Percentiles rank a stretch among this genome's conserved stretches.
Evolutionary conservation across 1,284 basidiomycete species (phyloP).

Genomic region (Anthracocystis walkeri): DNA sequence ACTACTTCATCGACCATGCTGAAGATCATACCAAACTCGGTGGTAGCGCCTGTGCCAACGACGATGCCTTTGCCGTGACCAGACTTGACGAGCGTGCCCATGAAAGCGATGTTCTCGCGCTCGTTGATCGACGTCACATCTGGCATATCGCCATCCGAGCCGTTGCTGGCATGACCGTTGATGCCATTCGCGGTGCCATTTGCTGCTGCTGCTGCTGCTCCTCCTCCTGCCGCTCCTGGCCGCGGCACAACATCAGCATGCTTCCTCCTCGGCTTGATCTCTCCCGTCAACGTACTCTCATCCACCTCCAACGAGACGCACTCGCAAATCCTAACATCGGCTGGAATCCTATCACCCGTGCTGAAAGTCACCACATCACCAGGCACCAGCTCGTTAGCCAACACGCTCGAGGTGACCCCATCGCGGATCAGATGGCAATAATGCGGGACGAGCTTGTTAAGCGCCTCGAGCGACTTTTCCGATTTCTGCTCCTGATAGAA

Average conservation of each 20-base stretch:
- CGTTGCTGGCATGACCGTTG: conserved; percentile 1
- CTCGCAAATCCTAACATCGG: conserved; percentile 85
- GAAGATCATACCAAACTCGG: conserved; percentile 96
- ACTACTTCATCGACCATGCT: conserved; percentile 98
- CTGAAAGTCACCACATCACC: conserved; percentile 90
- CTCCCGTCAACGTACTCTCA: conserved; percentile 93
- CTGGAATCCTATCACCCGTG: conserved; percentile 90
- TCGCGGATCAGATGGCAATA: conserved; percentile 90
- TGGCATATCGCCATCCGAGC: neutral
- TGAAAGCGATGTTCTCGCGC: conserved; percentile 88
- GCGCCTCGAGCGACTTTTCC: conserved; percentile 91
- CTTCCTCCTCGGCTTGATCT: conserved; percentile 86
- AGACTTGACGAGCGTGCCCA: conserved; percentile 95
- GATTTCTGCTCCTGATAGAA: conserved; percentile 95
- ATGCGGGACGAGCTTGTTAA: conserved; percentile 96
- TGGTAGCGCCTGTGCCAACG: conserved; percentile 87
- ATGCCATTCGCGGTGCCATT: conserved; percentile 10
- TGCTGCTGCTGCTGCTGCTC: neutral
- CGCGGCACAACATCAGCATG: conserved; percentile 72
- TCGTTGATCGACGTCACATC: conserved; percentile 77
- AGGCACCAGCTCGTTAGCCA: conserved; percentile 94
- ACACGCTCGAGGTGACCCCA: conserved; percentile 73
- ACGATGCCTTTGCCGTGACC: conserved; percentile 89
- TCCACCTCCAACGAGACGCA: conserved; percentile 90
- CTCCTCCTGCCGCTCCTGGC: conserved; percentile 8